Evolutionary conservation across 1,139 yeast species (phyloP), one percentile per base, ranked within the genome.

Genomic region (Blastobotrys arbuscula): DNA sequence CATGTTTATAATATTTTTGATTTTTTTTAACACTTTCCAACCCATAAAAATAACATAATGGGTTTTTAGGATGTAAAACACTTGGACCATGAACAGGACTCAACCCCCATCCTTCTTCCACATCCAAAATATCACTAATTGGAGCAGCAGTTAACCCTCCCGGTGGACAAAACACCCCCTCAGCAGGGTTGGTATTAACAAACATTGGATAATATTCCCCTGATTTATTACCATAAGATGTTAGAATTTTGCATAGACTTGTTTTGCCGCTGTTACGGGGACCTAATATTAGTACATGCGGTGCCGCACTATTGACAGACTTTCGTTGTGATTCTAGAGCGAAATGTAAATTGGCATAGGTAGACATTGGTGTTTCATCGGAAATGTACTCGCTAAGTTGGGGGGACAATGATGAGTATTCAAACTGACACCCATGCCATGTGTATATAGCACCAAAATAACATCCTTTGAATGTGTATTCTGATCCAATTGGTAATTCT

Each of bases 71-170:
- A 64, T 87, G 95, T 51, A 86, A 77, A 45, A 75, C 68, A 1
- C 94, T 78, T 1, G 94, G 86, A 21, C 97, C 97, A n/a, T 90
- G 84, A 0, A 95, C 84, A 44, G 85, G 78, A 8, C 92, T 76
- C 45, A 84, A 82, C 8, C 97, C 97, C 79, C 92, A 84, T 1
- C 88, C 87, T 43, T 83, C 75, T 59, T 88, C 95, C 28, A 87
- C 78, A 61, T 92, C 96, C 40, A 89, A 72, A 41, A 82, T 70
- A 59, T 87, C 96, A 40, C 90, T 82, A 3, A 90, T 75, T 0
- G 95, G 87, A 0, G 95, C 82, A 0, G 96, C 96, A 0, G 94
- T 76, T 2, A 94, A 57, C 5, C 92, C 79, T 0, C 98, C 97
- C 0, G 98, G 97, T 8, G 84, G 73, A 0, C 87, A 74, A 63